Evolutionary conservation across 2,329 filamentous ascomycete genomes (phyloP).

Genomic region (Paraphaeosphaeria minitans): DNA sequence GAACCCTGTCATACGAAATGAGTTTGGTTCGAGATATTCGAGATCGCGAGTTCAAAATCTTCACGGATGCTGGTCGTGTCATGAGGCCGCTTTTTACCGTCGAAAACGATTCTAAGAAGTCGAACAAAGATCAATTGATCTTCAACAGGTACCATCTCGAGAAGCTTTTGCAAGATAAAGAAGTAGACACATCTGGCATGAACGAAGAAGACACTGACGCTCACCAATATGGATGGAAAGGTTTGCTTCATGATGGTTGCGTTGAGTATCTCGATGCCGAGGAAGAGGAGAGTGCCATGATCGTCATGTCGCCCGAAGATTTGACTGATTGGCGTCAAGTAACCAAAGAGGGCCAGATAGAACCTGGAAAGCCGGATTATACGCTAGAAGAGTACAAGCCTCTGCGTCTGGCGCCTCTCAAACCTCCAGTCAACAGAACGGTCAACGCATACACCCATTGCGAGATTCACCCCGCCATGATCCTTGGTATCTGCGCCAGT

Average conservation of each 20-base stretch:
- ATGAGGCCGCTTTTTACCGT: constrained; percentile 94
- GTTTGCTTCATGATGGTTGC: constrained; percentile 80
- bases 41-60: constrained; percentile 97
- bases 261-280: constrained; percentile 97
- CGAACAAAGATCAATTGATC: constrained; percentile 76
- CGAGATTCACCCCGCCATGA: constrained; percentile 99
- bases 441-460: constrained; percentile 97
- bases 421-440: constrained; percentile 82
- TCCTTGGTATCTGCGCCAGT: constrained; percentile 95
- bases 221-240: constrained; percentile 83
- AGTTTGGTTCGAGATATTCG: constrained; percentile 95
- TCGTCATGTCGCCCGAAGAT: constrained; percentile 97
- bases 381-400: constrained; percentile 59
- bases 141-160: constrained; percentile 84
- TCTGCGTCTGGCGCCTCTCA: constrained; percentile 84
- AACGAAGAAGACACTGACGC: constrained; percentile 63
- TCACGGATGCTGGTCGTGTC: constrained; percentile 94
- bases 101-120: constrained; percentile 78
- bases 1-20: constrained; percentile 87
- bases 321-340: constrained; percentile 65
- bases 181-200: constrained; percentile 63
- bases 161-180: constrained; percentile 74
- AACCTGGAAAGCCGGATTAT: constrained; percentile 38
- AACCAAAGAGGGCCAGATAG: constrained; percentile 48
- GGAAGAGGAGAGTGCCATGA: constrained; percentile 98